Evolutionary conservation across 2,329 filamentous ascomycete species (phyloP), one percentile per base, ranked within the genome.

Genomic region (Cercospora zeina): DNA sequence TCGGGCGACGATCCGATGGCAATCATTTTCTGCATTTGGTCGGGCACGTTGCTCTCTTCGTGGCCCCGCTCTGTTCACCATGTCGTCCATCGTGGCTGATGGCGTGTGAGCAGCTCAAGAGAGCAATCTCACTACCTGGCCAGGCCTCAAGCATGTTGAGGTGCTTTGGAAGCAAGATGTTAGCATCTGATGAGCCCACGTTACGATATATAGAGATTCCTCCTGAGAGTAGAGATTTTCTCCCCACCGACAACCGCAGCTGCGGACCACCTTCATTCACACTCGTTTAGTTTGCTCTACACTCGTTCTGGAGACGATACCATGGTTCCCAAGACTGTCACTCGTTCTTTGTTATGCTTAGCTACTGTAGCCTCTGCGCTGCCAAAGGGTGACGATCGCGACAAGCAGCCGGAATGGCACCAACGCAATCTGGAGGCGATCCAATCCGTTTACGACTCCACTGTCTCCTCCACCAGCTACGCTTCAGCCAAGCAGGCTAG

Each of bases 361-460:
- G 54, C 62, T 2, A 53, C 58, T 47, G 34, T 63, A n/a, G 62
- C 58, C 19, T 54, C 62, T 37, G 62, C 62, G 31, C 58, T 63
- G n/a, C 62, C 62, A 14, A 53, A 54, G 21, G 54, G 54, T 16
- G 36, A 58, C 6, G 33, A 54, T 11, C 14, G 54, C 9, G 33
- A 39, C 16, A 62, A 61, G 39, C 58, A 54, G 58, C 58, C 47
- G 30, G 62, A 54, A 50, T 57, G 54, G 58, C 57, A 54, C 31
- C 53, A 61, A 19, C 75, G 77, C 62, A 78, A 78, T 63, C 68
- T 75, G 63, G 67, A 72, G 45, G 78, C 76, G 21, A 73, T 78
- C 53, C 70, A 72, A 36, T 64, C 65, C 42, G 77, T 79, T 62
- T 79, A 79, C 71, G 76, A 77, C 65, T 70, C 76, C 24, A 78